These are phyloP conservation scores for Artomyces pyxidatus DNA, from an alignment of 768 basidiomycete species.

Conservation along the genomic window DNA sequence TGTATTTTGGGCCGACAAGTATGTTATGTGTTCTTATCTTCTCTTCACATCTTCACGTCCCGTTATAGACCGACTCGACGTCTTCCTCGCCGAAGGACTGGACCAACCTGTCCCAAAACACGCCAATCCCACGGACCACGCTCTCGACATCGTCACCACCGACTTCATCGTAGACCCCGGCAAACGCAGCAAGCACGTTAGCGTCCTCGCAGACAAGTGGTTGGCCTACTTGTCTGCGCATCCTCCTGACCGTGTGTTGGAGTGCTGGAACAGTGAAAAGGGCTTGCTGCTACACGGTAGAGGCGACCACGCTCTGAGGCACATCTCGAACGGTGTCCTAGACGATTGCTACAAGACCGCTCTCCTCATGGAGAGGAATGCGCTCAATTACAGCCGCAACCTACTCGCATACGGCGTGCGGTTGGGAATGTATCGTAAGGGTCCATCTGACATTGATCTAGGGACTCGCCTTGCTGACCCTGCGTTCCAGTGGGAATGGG, in stretches of 20 bases:
- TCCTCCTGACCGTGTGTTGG: neutral
- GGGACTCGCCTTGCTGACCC: constrained; percentile 17
- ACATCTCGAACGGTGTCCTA: neutral
- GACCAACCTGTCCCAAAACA: constrained; percentile 24
- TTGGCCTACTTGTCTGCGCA: constrained; percentile 1
- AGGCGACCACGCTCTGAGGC: constrained; percentile 17
- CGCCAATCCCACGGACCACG: constrained; percentile 51
- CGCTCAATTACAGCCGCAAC: constrained; percentile 45
- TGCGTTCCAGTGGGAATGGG: constrained; percentile 20
- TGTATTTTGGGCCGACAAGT: constrained; percentile 31
- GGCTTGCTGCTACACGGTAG: no score
- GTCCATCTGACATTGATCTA: neutral
- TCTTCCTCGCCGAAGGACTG: constrained; percentile 20
- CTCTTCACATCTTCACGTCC: constrained; percentile 23
- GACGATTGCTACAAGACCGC: constrained; percentile 29
- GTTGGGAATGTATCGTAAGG: constrained; percentile 44
- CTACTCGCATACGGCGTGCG: constrained; percentile 51
- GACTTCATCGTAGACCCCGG: constrained; percentile 28
- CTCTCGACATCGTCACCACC: constrained; percentile 47
- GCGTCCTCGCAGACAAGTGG: constrained; percentile 8
- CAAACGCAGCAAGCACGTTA: constrained; percentile 3
- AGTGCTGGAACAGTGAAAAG: neutral
- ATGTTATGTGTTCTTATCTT: constrained; percentile 5
- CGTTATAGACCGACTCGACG: constrained; percentile 15
- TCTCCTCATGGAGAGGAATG: constrained; percentile 39